Evolutionary conservation across 805 yeast species (phyloP).

Genomic region (Saturnispora besseyi): DNA sequence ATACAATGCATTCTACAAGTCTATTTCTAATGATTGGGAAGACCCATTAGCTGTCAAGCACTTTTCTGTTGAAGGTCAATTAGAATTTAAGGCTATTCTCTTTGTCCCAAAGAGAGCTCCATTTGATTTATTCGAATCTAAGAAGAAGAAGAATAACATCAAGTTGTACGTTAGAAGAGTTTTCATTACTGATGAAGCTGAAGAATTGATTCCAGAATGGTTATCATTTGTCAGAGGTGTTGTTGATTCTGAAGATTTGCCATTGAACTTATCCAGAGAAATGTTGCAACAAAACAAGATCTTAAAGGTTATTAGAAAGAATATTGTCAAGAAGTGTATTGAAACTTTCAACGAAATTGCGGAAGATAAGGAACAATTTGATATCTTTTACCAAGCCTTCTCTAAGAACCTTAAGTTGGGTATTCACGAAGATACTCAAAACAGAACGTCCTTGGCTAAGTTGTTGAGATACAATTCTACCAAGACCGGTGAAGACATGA

Average conservation of each 20-base stretch:
- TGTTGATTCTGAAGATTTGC: slow-evolving; percentile 98
- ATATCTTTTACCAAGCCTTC: slow-evolving; percentile 96
- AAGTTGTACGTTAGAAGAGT: slow-evolving; percentile 99
- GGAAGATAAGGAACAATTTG: slow-evolving; percentile 97
- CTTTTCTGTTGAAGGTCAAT: slow-evolving; percentile 99
- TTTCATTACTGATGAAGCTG: slow-evolving; percentile 99
- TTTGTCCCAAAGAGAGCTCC: slow-evolving; percentile 99
- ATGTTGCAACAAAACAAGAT: slow-evolving; percentile 99
- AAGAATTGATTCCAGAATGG: slow-evolving; percentile 99
- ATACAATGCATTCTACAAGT: slow-evolving; percentile 98
- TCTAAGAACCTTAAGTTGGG: slow-evolving; percentile 98
- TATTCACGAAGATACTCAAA: slow-evolving; percentile 97
- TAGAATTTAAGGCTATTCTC: slow-evolving; percentile 96
- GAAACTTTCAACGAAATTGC: slow-evolving; percentile 99
- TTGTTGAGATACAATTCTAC: slow-evolving; percentile 95
- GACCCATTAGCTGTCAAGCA: slow-evolving; percentile 99
- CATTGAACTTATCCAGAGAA: slow-evolving; percentile 99
- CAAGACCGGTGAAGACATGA: slow-evolving; percentile 86
- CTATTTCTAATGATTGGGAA: slow-evolving; percentile 99
- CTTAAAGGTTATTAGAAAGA: slow-evolving; percentile 98
- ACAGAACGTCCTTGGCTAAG: slow-evolving; percentile 93
- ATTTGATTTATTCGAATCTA: slow-evolving; percentile 93
- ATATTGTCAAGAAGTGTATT: slow-evolving; percentile 94
- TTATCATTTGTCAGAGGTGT: slow-evolving; percentile 96
- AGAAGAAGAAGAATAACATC: slow-evolving; percentile 99